These are phyloP conservation scores for Pelargonium australe DNA, from an alignment of 441 rosid genomes.

Conservation along the genomic window DNA sequence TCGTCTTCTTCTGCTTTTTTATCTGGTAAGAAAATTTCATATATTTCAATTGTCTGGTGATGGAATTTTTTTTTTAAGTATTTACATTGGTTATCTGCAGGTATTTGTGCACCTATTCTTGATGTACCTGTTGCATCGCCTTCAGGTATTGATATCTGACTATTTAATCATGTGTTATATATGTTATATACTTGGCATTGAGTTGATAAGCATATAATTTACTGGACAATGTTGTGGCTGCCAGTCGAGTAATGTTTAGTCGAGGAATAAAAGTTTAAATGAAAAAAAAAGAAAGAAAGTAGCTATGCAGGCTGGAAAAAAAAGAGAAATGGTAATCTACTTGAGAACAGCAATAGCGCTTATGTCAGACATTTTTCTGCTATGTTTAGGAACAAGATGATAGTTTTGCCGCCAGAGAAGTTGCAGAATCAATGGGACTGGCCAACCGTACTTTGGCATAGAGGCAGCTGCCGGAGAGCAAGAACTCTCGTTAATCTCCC, in stretches of 20 bases:
- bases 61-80: conserved; percentile 11
- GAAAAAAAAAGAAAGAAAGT: too few relatives aligned
- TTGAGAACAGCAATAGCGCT: neutral
- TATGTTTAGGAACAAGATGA: conserved; percentile 75
- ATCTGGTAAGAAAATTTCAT: conserved; percentile 53
- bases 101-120: conserved; percentile 92
- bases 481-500: neutral
- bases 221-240: too few relatives aligned
- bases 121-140: conserved; percentile 93
- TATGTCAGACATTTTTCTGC: neutral
- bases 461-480: neutral
- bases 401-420: conserved; percentile 56
- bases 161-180: neutral
- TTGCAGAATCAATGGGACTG: conserved; percentile 72
- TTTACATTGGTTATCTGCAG: conserved; percentile 38
- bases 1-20: conserved; percentile 65
- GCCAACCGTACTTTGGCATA: conserved; percentile 39
- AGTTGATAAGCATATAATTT: too few relatives aligned
- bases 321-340: neutral
- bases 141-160: conserved; percentile 55
- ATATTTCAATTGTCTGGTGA: conserved; percentile 11
- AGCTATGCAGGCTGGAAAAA: neutral
- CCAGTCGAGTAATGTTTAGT: too few relatives aligned
- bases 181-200: too few relatives aligned
- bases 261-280: too few relatives aligned